These are phyloP conservation scores for Candida anutae DNA, from an alignment of 1,139 yeast species.

Conservation along the genomic window DNA sequence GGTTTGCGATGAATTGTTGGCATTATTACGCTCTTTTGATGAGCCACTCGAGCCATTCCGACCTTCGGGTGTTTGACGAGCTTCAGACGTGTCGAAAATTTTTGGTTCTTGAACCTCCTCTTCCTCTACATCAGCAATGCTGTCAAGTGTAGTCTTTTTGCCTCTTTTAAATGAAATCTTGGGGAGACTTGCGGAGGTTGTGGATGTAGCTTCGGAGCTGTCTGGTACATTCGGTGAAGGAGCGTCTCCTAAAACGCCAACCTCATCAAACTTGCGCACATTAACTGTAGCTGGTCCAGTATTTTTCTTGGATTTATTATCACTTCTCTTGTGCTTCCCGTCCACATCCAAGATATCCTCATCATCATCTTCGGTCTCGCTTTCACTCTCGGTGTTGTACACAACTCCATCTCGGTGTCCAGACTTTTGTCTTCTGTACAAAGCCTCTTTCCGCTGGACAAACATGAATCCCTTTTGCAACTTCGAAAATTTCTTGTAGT, in stretches of 20 bases:
- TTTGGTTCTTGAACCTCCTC: constrained; percentile 5
- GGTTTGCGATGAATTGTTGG: constrained; percentile 1
- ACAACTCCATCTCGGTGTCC: constrained; percentile 6
- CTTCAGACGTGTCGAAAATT: constrained; percentile 3
- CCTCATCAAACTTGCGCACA: constrained; percentile 16
- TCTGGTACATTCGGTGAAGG: constrained; percentile 10
- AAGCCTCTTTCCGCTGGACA: constrained; percentile 39
- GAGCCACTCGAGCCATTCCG: constrained; percentile 1
- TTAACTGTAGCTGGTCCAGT: constrained; percentile 14
- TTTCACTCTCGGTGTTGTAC: constrained; percentile 4
- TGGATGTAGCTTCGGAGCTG: neutral
- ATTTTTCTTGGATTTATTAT: constrained; percentile 8
- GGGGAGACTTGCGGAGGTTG: no score
- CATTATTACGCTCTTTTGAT: constrained; percentile 1
- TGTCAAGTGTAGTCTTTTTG: constrained; percentile 2
- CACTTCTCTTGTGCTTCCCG: constrained; percentile 11
- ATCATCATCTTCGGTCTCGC: constrained; percentile 10
- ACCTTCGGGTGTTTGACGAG: constrained; percentile 1
- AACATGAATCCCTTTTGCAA: constrained; percentile 48
- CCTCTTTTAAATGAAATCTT: neutral
- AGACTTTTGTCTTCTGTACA: constrained; percentile 15
- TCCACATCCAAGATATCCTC: constrained; percentile 4
- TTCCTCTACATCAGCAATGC: constrained; percentile 4
- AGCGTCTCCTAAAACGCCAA: constrained; percentile 34
- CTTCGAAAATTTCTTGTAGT: constrained; percentile 64